Percentiles rank a stretch among this genome's conserved stretches.
phyloP scores from a whole-genome alignment of 208 protist genomes.

The Trypanosoma lewisi region DNA sequence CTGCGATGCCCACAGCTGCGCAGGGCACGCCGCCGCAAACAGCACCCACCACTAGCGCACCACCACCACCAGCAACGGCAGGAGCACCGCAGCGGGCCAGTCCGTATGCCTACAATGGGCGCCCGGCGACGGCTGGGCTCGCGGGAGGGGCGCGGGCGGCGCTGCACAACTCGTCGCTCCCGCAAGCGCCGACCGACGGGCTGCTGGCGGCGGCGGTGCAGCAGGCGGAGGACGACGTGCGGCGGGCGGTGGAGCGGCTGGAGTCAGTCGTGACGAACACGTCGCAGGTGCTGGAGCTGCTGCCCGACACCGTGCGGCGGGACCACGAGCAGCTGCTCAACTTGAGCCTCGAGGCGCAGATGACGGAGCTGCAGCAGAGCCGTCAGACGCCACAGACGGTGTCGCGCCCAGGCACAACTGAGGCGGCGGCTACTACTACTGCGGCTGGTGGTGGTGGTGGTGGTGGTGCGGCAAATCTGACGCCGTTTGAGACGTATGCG shows the following conservation, averaged over 20 bases:
- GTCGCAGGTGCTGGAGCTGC: slow-evolving; percentile 65
- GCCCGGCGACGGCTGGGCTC: slow-evolving; percentile 21
- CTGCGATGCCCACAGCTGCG: neutral
- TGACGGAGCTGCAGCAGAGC: slow-evolving; percentile 81
- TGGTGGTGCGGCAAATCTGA: slow-evolving; percentile 4
- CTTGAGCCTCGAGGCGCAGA: slow-evolving; percentile 85
- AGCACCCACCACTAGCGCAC: too few species aligned
- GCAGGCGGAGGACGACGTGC: slow-evolving; percentile 64
- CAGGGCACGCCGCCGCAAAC: neutral
- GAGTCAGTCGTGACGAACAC: slow-evolving; percentile 72
- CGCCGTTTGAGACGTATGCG: slow-evolving; percentile 70
- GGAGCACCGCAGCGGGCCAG: slow-evolving; percentile 2
- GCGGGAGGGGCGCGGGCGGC: slow-evolving; percentile 32
- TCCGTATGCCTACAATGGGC: slow-evolving; percentile 12
- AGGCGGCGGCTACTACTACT: too few species aligned
- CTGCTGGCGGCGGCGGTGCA: slow-evolving; percentile 59
- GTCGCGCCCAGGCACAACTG: neutral
- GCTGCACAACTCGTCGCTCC: slow-evolving; percentile 70
- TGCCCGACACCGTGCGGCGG: slow-evolving; percentile 57
- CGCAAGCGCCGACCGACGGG: slow-evolving; percentile 60
- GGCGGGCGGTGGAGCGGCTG: slow-evolving; percentile 43
- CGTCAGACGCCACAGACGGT: neutral
- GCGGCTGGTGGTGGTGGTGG: too few species aligned
- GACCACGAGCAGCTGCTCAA: slow-evolving; percentile 80
- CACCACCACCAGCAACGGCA: neutral